Base-by-base conservation (phyloP, 2,329 filamentous ascomycete genomes). In the Xylaria sp. region DNA sequence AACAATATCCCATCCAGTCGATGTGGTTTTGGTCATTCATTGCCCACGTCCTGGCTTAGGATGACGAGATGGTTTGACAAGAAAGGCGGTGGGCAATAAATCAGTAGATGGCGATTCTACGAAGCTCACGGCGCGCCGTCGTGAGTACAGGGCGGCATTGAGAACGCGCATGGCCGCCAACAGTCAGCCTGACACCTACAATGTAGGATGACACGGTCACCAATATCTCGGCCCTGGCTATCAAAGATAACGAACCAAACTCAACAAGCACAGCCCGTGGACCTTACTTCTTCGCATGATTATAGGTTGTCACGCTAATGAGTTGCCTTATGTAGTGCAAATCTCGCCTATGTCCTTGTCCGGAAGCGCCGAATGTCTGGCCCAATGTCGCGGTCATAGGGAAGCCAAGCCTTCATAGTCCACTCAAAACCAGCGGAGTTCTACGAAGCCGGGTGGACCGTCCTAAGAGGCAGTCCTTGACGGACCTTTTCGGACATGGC, bases 141-240 rank as follows among this genome's bases (percentile, higher is more conserved):
- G 38, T 38, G 4, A 61, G 44, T 36, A 33, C 29, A 11, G 31
- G 29, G 50, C 31, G 33, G 31, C 55, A 31, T 38, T n/a, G 22
- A 25, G 15, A n/a, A 66, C 63, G 54, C 67, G 61, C 53, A 67
- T 68, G 66, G 63, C 63, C 63, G 50, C 59, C 59, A 38, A 42
- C 44, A 47, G 54, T 49, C 49, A 61, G 51, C 59, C 51, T 27
- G 22, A 39, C n/a, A 27, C 51, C 58, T 38, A 51, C 49, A 51
- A 31, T 9, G 29, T 51, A 39, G 33, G 49, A 50, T 22, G 39
- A 54, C 54, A 42, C 17, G 67, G 67, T 39, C 61, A 42, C 61
- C 47, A 13, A 55, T 57, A 5, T 47, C 53, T 39, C 63, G 63
- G 17, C 67, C 67, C 31, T 36, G 56, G 25, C 67, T 65, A 45